phyloP scores from a whole-genome alignment of 192 early-diverging fungal species.

The Entomortierella parvispora region DNA sequence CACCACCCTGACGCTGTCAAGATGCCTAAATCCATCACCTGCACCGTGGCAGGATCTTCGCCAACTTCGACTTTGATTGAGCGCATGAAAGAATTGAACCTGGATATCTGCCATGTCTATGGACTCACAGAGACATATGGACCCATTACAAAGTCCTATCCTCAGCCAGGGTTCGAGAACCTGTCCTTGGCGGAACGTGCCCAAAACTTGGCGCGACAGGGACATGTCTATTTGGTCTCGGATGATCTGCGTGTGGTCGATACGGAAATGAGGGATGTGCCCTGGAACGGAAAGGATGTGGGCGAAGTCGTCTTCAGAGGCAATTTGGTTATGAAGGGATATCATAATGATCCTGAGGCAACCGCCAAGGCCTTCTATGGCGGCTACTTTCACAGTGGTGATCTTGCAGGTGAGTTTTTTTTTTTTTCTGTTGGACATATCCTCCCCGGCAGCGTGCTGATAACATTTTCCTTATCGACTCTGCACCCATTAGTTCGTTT shows the following conservation, averaged over 20 bases:
- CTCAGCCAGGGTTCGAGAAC: slow-evolving; percentile 34
- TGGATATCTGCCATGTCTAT: slow-evolving; percentile 68
- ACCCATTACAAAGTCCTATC: slow-evolving; percentile 55
- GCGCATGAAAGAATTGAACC: slow-evolving; percentile 58
- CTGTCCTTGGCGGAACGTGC: slow-evolving; percentile 46
- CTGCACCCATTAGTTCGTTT: slow-evolving; percentile 49
- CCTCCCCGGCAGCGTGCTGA: too few species aligned
- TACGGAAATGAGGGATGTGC: slow-evolving; percentile 51
- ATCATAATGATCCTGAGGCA: slow-evolving; percentile 60
- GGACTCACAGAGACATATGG: slow-evolving; percentile 72
- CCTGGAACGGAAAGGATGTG: slow-evolving; percentile 59
- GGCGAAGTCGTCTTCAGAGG: slow-evolving; percentile 69
- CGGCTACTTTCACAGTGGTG: slow-evolving; percentile 69
- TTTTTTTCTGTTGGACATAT: not conserved
- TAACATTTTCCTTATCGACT: not conserved
- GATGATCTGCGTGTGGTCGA: slow-evolving; percentile 67
- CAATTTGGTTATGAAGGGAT: slow-evolving; percentile 65
- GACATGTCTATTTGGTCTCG: slow-evolving; percentile 57
- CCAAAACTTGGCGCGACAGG: slow-evolving; percentile 61
- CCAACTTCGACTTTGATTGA: slow-evolving; percentile 61
- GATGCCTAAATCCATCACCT: slow-evolving; percentile 44
- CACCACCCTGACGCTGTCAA: slow-evolving; percentile 55
- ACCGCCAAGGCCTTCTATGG: slow-evolving; percentile 64
- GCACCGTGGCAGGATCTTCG: slow-evolving; percentile 60
- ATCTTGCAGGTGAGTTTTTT: slow-evolving; percentile 55